Conservation (phyloP, 495 filamentous ascomycete genomes). For the Penicillium subrubescens region DNA sequence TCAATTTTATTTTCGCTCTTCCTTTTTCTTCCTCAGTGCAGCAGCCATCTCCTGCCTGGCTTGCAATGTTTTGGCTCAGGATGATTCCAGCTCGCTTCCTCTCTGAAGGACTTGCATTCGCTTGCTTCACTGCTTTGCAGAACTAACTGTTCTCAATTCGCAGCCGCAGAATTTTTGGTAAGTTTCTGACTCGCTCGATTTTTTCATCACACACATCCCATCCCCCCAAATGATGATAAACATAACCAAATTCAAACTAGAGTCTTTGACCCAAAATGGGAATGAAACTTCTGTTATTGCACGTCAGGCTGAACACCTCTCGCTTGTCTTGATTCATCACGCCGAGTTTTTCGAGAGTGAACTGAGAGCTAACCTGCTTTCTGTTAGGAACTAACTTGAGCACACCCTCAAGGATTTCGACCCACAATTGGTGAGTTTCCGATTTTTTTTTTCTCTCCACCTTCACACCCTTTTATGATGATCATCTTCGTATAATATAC, state of each 20-base stretch:
- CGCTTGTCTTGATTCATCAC: constrained; percentile 20
- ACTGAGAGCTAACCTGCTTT: constrained; percentile 33
- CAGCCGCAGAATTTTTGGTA: constrained; percentile 20
- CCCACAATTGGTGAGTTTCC: constrained; percentile 33
- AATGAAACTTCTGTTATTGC: constrained; percentile 91
- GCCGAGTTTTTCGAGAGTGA: constrained; percentile 11
- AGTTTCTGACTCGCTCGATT: constrained; percentile 7
- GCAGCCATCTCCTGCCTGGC: constrained; percentile 19
- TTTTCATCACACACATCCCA: constrained; percentile 15
- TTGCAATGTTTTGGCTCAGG: constrained; percentile 23
- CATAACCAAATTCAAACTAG: constrained; percentile 96
- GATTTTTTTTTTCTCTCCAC: not conserved
- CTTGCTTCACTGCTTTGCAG: not conserved
- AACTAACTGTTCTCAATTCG: constrained; percentile 4
- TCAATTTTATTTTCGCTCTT: constrained; percentile 24
- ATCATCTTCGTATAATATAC: constrained; percentile 79
- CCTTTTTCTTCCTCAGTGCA: constrained; percentile 21
- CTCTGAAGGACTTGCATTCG: not conserved
- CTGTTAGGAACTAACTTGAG: constrained; percentile 25
- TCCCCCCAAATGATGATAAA: constrained; percentile 63
- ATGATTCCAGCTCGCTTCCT: not conserved
- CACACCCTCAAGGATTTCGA: not conserved
- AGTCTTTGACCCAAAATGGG: constrained; percentile 94
- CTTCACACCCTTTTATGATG: constrained; percentile 48
- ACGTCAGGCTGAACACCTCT: constrained; percentile 93